Evolutionary conservation across 2,329 filamentous ascomycete species (phyloP), one percentile per base, ranked within the genome.

Genomic region (Whalleya microplaca): DNA sequence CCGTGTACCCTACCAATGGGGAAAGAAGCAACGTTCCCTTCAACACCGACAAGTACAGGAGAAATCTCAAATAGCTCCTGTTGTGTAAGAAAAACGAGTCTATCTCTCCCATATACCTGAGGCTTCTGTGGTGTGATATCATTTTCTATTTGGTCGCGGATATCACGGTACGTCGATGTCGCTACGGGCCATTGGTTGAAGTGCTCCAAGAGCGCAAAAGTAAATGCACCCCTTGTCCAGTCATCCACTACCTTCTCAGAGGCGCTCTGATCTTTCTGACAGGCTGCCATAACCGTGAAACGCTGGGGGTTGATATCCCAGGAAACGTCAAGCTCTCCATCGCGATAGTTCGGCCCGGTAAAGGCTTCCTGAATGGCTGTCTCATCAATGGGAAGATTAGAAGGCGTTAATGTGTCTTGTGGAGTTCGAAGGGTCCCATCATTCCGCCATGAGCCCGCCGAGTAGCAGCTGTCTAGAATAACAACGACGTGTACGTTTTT

Each of bases 381-480:
- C 23, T 54, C 40, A 43, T 53, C 51, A 2, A 21, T 21, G 7
- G 45, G 44, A 18, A 53, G 45, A 21, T 53, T 44, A 12, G 41
- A 29, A 29, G 18, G 51, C n/a, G 37, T 20, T 32, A 14, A 20
- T 45, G 37, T 37, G 16, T 40, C 12, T n/a, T 21, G 10, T 9
- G 45, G 45, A 23, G 44, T 48, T 48, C 45, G 51, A 20, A 46
- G 16, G 1, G 14, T 16, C 12, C 14, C 21, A 29, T 23, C 45
- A 32, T 21, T 21, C 43, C 27, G 45, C 51, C 23, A 54, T n/a
- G 45, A n/a, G 21, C 21, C 23, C 10, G 21, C 45, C 14, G 51
- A n/a, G 40, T 54, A 20, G 20, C 51, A 54, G 14, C 45, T 53
- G 37, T 48, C 51, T 19, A 53, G 44, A 37, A 27, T 37, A 3